A percentile compares a stretch with the other conserved stretches of the same genome.
These are phyloP conservation scores for Laguncularia racemosa DNA, from an alignment of 345 rosid genomes.

Conservation along the genomic window DNA sequence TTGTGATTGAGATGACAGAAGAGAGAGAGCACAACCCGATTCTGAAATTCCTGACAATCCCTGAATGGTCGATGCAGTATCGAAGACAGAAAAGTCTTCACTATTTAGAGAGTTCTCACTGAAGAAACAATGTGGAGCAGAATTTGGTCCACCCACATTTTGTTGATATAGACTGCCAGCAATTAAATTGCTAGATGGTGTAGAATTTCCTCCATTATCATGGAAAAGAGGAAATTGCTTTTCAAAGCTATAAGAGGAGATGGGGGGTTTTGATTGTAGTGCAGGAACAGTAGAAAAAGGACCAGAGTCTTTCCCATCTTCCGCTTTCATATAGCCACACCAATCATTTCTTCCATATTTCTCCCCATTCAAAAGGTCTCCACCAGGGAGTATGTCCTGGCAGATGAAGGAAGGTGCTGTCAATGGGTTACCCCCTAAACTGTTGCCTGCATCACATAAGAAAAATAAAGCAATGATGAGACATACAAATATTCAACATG, in stretches of 20 bases:
- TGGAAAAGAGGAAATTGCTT: conserved; percentile 24
- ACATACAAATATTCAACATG: not conserved
- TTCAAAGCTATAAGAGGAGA: conserved; percentile 21
- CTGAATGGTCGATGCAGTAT: conserved; percentile 24
- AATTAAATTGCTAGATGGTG: conserved; percentile 19
- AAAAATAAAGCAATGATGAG: not conserved
- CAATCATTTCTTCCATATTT: conserved; percentile 33
- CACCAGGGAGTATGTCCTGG: conserved; percentile 39
- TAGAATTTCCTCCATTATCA: conserved; percentile 19
- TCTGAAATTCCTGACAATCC: conserved; percentile 26
- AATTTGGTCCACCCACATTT: conserved; percentile 21
- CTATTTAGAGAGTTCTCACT: conserved; percentile 27
- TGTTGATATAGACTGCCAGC: conserved; percentile 14
- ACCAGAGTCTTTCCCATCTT: conserved; percentile 30
- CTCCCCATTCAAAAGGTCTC: conserved; percentile 24
- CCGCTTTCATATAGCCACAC: conserved; percentile 40
- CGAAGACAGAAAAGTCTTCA: conserved; percentile 24
- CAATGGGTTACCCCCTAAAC: conserved; percentile 24
- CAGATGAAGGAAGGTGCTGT: conserved; percentile 42
- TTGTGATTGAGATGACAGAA: conserved; percentile 53
- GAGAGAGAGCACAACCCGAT: conserved; percentile 58
- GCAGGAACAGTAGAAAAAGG: conserved; percentile 26
- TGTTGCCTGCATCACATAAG: conserved; percentile 16
- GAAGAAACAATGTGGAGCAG: conserved; percentile 24
- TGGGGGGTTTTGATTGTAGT: conserved; percentile 23